These are phyloP conservation scores for Pogostemon cablin DNA, from an alignment of 257 asterid species.

Conservation along the genomic window DNA sequence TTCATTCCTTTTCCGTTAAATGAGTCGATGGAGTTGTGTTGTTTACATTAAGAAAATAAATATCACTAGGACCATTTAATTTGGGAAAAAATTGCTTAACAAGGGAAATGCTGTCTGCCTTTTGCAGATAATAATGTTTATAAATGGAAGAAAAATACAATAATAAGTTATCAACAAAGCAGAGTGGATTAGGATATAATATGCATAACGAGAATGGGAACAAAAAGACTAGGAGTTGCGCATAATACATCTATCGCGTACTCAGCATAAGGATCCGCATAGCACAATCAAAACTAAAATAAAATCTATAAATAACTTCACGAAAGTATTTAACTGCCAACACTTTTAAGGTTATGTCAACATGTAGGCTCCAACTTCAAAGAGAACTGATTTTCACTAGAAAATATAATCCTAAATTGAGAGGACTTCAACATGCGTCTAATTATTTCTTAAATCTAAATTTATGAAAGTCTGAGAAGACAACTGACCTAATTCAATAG, in stretches of 20 bases:
- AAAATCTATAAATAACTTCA: neutral
- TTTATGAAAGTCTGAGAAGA: neutral
- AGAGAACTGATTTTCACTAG: neutral
- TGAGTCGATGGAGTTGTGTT: no score
- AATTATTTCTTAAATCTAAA: neutral
- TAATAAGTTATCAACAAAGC: no score
- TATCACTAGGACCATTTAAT: neutral
- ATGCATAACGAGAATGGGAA: no score
- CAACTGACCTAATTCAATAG: neutral
- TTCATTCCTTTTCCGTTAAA: no score
- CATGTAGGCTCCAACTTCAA: slow-evolving; percentile 12
- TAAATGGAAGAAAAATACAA: slow-evolving; percentile 11
- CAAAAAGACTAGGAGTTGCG: no score
- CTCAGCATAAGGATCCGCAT: neutral
- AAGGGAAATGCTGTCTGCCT: neutral
- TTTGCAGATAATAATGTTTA: neutral
- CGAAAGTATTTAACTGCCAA: neutral
- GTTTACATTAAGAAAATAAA: no score
- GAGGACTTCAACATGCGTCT: neutral
- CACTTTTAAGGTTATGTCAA: slow-evolving; percentile 8
- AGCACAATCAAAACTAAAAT: slow-evolving; percentile 5
- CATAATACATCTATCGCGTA: neutral
- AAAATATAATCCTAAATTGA: slow-evolving; percentile 13
- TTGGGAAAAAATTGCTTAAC: neutral
- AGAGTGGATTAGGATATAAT: no score